Conservation (phyloP, 1,139 yeast species). For the Suhomyces atakaporum region DNA sequence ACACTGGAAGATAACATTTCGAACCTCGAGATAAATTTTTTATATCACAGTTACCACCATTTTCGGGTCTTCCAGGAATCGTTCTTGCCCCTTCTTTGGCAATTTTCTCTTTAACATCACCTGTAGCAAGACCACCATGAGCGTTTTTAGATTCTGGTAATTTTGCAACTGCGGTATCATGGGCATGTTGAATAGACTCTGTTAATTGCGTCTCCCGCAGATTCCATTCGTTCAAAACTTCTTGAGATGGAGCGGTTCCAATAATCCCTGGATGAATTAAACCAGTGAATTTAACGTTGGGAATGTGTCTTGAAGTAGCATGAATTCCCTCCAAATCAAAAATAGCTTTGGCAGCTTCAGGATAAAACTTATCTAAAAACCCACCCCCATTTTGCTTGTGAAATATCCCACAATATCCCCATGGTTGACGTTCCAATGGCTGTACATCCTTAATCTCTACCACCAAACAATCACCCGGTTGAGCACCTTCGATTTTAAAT, state of each 20-base stretch:
- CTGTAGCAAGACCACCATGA: conserved; percentile 39
- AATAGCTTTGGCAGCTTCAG: conserved; percentile 52
- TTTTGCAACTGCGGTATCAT: conserved; percentile 41
- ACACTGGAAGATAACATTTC: conserved; percentile 48
- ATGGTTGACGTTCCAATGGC: conserved; percentile 51
- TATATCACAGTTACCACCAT: conserved; percentile 56
- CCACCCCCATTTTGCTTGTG: conserved; percentile 53
- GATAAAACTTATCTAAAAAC: conserved; percentile 48
- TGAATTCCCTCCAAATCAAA: conserved; percentile 54
- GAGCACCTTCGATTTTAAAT: conserved; percentile 43
- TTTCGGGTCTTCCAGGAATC: conserved; percentile 53
- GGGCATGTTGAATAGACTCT: conserved; percentile 29
- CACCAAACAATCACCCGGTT: conserved; percentile 50
- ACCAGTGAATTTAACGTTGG: conserved; percentile 47
- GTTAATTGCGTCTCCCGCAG: conserved; percentile 38
- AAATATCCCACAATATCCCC: conserved; percentile 55
- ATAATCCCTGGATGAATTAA: conserved; percentile 52
- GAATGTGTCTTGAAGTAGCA: conserved; percentile 49
- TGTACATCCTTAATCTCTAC: conserved; percentile 54
- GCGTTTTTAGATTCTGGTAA: conserved; percentile 39
- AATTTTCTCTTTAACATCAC: conserved; percentile 27
- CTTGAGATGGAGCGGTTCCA: conserved; percentile 50
- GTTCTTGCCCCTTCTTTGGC: conserved; percentile 50
- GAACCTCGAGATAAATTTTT: conserved; percentile 52
- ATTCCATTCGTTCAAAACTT: conserved; percentile 46